Evolutionary conservation across 176 grass and related monocot genomes (phyloP), one percentile per base, ranked within the genome.

Genomic region (Tillandsia leiboldiana): DNA sequence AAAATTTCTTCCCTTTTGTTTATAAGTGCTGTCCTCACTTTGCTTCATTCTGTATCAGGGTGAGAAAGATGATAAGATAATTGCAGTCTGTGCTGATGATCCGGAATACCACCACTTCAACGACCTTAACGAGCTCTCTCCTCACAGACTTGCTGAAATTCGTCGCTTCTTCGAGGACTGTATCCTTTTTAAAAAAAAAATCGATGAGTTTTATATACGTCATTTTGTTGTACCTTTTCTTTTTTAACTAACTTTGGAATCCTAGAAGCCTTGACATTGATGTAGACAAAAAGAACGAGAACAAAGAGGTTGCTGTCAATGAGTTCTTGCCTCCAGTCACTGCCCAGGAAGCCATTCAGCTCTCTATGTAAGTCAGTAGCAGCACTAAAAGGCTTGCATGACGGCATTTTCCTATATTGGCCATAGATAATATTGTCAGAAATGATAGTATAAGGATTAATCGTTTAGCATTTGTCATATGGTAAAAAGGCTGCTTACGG

Each of bases 111-210:
- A 72, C 20, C 80, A 87, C 72, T 73, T 79, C 20, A 83, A 78
- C 1, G 79, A 87, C 62, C 76, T 83, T 9, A 83, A 76, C 49
- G 80, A 87, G 64, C 80, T 87, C 23, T 83, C 85, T 22, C 80
- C 85, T 8, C 80, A 87, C 51, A 80, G 85, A 18, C 85, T 87
- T 29, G 77, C 77, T 69, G 85, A 83, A 83, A 87, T 87, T 27
- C 80, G 76, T 2, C 85, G 85, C 54, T 87, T 87, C 80, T 87
- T 87, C 11, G 79, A 87, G 73, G 85, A 87, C 33, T 83, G 85
- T 87, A 83, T 9, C 10, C 26, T 53, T 33, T 10, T 50, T 71
- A 7, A 42, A 42, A 42, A 42, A 42, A 42, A 42, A 42, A 7
- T 42, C 33, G 33, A 42, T 42, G 4, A 42, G 33, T 42, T 42